These are phyloP conservation scores for Starmerella gropengiesseri DNA, from an alignment of 805 yeast species.

Conservation along the genomic window DNA sequence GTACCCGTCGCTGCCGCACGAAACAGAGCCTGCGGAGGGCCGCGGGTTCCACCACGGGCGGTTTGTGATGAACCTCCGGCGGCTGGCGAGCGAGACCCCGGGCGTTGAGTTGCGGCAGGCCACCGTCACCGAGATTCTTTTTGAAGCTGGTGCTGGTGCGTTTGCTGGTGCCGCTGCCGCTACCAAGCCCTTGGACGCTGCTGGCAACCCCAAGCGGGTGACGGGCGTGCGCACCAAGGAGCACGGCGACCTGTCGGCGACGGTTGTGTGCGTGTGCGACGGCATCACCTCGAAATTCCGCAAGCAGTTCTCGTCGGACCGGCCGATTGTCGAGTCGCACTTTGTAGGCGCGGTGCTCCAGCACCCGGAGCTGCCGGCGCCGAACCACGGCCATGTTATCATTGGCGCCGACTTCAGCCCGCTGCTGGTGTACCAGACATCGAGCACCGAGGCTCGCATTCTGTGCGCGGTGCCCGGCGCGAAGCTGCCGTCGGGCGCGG, in stretches of 20 bases:
- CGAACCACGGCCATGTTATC: constrained; percentile 79
- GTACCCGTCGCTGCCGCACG: constrained; percentile 40
- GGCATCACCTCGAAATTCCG: constrained; percentile 92
- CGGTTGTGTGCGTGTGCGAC: constrained; percentile 71
- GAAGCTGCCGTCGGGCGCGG: constrained; percentile 55
- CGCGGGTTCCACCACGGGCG: constrained; percentile 90
- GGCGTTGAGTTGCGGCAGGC: constrained; percentile 77
- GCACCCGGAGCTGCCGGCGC: constrained; percentile 64
- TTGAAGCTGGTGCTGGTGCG: constrained; percentile 35
- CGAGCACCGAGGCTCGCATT: constrained; percentile 72
- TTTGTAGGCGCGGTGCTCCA: constrained; percentile 73
- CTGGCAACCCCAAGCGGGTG: no score
- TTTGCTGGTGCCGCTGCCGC: no score
- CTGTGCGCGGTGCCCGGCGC: constrained; percentile 71
- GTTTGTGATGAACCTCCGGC: constrained; percentile 66
- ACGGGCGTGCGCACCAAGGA: constrained; percentile 53
- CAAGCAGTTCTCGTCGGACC: constrained; percentile 51
- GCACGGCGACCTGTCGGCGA: constrained; percentile 38
- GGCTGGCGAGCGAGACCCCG: constrained; percentile 53
- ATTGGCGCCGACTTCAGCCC: constrained; percentile 75
- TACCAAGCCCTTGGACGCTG: no score
- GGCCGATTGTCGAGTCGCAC: constrained; percentile 66
- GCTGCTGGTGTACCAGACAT: constrained; percentile 75
- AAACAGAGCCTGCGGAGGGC: constrained; percentile 40
- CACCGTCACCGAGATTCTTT: constrained; percentile 56